Base-by-base conservation (phyloP, 23 red algal genomes). In the Gracilariopsis chorda region DNA sequence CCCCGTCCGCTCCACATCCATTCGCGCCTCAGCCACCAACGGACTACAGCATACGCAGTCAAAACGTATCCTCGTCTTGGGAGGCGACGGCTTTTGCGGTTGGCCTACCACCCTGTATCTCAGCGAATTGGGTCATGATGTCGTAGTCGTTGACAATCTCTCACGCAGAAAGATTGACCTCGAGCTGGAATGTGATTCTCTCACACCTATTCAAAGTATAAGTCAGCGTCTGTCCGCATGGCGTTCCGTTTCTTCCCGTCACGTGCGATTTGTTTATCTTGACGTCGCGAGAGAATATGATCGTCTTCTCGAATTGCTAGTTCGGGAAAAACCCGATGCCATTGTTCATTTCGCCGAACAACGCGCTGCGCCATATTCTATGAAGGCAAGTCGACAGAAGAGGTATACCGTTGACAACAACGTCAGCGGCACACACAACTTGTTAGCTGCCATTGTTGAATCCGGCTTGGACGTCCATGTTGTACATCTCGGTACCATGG, bases 401-500 rank as follows among this genome's bases (percentile, higher is more conserved):
- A 87, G 94, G 40, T 98, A 98, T 67, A 98, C 96, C 0, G 81
- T 98, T 19, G 89, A 98, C 48, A 98, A 98, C 80, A 98, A 98
- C 63, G 96, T 98, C 27, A 80, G 68, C 82, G 96, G 92, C 20
- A 98, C 96, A 32, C 87, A 95, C 48, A 98, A 95, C 81, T 20
- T 98, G 56, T 71, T 98, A 25, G 87, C 86, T n/a, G 93, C 96
- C 51, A 87, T 98, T 49, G 96, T 95, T 16, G 92, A 95, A 69
- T 88, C 78, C 21, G 83, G 82, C 6, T 42, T 98, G 8, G 96
- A 95, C 78, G 69, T 90, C 25, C 96, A 98, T 65, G 70, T 98
- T 8, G 96, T 98, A 25, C 96, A 98, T 57, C 73, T 98, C 41
- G 96, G 96, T n/a, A 98, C 96, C 8, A 98, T 98, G 96, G 96